Conservation (phyloP, 176 grass and related monocot species). For the Cenchrus americanus region DNA sequence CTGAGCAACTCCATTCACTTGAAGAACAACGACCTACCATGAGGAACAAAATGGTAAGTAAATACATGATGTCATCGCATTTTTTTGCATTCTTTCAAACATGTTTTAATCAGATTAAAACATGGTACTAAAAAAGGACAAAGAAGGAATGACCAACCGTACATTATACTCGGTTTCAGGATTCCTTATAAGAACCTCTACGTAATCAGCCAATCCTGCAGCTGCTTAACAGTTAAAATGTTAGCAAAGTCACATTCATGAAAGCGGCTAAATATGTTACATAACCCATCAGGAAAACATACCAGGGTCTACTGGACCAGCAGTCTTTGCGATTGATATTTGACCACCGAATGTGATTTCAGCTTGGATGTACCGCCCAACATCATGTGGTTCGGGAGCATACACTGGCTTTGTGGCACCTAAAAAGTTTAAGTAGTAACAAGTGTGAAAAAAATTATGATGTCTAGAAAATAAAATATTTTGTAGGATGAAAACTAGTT, state of each 20-base stretch:
- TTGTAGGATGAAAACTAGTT: constrained; percentile 30
- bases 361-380: constrained; percentile 67
- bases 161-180: constrained; percentile 83
- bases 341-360: constrained; percentile 57
- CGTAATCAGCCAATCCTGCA: constrained; percentile 65
- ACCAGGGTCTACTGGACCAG: constrained; percentile 72
- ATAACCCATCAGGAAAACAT: constrained; percentile 29
- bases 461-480: neutral
- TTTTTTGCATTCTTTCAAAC: neutral
- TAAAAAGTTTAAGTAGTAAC: constrained; percentile 35
- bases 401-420: constrained; percentile 74
- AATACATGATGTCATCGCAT: neutral
- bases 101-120: neutral
- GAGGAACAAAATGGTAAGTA: neutral
- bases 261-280: constrained; percentile 15
- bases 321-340: constrained; percentile 43
- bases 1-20: constrained; percentile 65
- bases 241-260: constrained; percentile 30
- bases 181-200: constrained; percentile 72
- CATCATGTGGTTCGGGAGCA: constrained; percentile 79
- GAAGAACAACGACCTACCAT: constrained; percentile 64
- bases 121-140: neutral
- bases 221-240: constrained; percentile 47
- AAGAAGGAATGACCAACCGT: constrained; percentile 28
- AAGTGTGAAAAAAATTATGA: constrained; percentile 4